These are phyloP conservation scores for Barnettozyma siamensis DNA, from an alignment of 805 yeast genomes.

Conservation along the genomic window DNA sequence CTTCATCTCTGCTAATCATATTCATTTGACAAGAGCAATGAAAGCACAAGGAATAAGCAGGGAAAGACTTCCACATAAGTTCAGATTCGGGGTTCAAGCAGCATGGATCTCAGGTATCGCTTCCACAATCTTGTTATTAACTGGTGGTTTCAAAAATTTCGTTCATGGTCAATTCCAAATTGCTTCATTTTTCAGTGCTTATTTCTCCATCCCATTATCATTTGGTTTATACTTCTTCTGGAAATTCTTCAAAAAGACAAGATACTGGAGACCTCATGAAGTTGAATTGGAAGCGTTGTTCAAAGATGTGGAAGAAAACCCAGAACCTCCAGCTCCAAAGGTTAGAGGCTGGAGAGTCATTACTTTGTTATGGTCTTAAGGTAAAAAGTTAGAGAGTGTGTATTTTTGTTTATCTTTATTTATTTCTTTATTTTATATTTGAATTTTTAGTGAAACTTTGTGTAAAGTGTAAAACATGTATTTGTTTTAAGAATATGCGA, in stretches of 20 bases:
- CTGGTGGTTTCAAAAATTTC: slow-evolving; percentile 32
- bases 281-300: slow-evolving; percentile 34
- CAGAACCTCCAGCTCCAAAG: slow-evolving; percentile 20
- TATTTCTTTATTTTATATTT: too few species aligned
- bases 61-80: slow-evolving; percentile 29
- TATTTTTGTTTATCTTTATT: too few species aligned
- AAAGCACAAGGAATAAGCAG: slow-evolving; percentile 33
- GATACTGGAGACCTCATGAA: slow-evolving; percentile 29
- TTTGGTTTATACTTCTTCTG: slow-evolving; percentile 26
- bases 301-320: slow-evolving; percentile 24
- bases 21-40: slow-evolving; percentile 28
- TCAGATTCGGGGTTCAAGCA: slow-evolving; percentile 23
- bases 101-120: slow-evolving; percentile 28
- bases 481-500: too few species aligned
- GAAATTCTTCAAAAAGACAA: slow-evolving; percentile 29
- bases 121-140: slow-evolving; percentile 25
- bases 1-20: slow-evolving; percentile 26
- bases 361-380: slow-evolving; percentile 13
- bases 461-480: too few species aligned
- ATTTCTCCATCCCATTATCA: slow-evolving; percentile 22
- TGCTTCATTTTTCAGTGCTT: slow-evolving; percentile 9
- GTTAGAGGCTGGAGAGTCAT: slow-evolving; percentile 13
- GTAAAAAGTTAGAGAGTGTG: too few species aligned
- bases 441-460: too few species aligned
- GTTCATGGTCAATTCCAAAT: slow-evolving; percentile 24